Percentiles rank a stretch among this genome's conserved stretches.
These are phyloP conservation scores for Colletotrichum liriopes DNA, from an alignment of 2,329 filamentous ascomycete genomes.

Conservation along the genomic window DNA sequence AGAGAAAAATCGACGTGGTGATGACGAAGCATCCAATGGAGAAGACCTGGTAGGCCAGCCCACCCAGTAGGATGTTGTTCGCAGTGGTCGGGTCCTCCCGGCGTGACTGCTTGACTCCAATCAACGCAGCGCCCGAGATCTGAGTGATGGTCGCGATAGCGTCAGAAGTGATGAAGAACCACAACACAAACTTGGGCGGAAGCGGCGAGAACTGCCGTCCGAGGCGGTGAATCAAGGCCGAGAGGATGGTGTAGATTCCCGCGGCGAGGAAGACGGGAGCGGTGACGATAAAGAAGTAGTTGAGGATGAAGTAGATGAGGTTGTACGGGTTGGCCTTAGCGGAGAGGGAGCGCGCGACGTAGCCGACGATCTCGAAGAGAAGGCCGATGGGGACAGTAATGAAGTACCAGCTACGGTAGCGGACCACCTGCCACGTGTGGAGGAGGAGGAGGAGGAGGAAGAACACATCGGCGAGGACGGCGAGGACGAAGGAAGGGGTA, in stretches of 20 bases:
- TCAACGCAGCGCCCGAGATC: conserved; percentile 68
- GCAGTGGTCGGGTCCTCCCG: conserved; percentile 64
- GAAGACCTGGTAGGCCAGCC: conserved; percentile 69
- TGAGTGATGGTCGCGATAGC: conserved; percentile 68
- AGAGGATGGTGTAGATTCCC: conserved; percentile 69
- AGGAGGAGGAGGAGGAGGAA: conserved; percentile 59
- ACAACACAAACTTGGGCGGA: conserved; percentile 63
- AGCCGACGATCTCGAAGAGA: conserved; percentile 66
- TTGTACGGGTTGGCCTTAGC: conserved; percentile 67
- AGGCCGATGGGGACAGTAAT: conserved; percentile 60
- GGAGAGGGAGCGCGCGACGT: conserved; percentile 64
- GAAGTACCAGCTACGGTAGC: conserved; percentile 63
- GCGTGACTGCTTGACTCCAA: conserved; percentile 65
- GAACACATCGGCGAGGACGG: conserved; percentile 59
- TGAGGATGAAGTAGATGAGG: conserved; percentile 69
- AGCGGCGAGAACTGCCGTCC: conserved; percentile 61
- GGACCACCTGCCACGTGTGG: conserved; percentile 56
- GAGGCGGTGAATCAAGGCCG: conserved; percentile 63
- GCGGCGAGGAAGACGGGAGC: conserved; percentile 72
- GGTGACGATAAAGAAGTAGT: conserved; percentile 75
- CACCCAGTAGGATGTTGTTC: conserved; percentile 70
- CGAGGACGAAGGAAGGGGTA: conserved; percentile 62
- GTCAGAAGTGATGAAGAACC: conserved; percentile 69
- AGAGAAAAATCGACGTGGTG: conserved; percentile 59
- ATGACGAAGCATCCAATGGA: conserved; percentile 65